These are phyloP conservation scores for Ulota crispa DNA, from an alignment of 225 moss, liverwort and hornwort species.

Conservation along the genomic window DNA sequence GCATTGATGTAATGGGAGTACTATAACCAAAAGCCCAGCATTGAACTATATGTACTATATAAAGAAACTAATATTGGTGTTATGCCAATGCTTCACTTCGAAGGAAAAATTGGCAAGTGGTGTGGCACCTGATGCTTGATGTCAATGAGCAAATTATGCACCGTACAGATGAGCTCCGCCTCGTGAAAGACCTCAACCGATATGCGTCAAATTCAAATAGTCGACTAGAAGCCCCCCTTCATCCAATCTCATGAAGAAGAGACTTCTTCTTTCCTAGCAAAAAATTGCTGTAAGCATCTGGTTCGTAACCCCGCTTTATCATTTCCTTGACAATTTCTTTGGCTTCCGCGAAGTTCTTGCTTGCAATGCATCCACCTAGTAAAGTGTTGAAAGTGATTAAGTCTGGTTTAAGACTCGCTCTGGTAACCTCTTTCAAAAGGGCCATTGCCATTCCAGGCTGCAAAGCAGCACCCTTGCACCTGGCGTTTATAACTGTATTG, in stretches of 20 bases:
- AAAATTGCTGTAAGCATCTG: constrained; percentile 71
- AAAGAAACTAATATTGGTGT: background rate
- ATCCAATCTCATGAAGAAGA: constrained; percentile 23
- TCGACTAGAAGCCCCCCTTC: background rate
- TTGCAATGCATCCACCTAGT: constrained; percentile 77
- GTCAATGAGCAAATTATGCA: constrained; percentile 16
- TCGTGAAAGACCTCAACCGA: background rate
- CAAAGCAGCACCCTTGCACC: constrained; percentile 77
- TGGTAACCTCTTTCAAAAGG: constrained; percentile 68
- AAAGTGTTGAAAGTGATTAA: constrained; percentile 90
- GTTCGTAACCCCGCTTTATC: constrained; percentile 61
- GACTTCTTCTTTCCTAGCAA: constrained; percentile 41
- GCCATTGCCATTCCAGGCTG: constrained; percentile 72
- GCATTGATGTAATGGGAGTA: background rate
- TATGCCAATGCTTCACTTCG: constrained; percentile 14
- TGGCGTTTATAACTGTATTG: constrained; percentile 80
- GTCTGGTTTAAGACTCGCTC: constrained; percentile 81
- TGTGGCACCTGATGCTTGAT: constrained; percentile 60
- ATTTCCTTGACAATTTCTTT: constrained; percentile 73
- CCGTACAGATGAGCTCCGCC: background rate
- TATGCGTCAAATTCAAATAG: constrained; percentile 4
- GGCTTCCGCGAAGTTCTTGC: constrained; percentile 73
- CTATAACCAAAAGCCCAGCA: background rate
- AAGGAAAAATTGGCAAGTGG: constrained; percentile 7
- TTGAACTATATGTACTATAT: background rate